Evolutionary conservation across 2,329 filamentous ascomycete genomes (phyloP), one percentile per base, ranked within the genome.

Genomic region (Malbranchea cinnamomea): DNA sequence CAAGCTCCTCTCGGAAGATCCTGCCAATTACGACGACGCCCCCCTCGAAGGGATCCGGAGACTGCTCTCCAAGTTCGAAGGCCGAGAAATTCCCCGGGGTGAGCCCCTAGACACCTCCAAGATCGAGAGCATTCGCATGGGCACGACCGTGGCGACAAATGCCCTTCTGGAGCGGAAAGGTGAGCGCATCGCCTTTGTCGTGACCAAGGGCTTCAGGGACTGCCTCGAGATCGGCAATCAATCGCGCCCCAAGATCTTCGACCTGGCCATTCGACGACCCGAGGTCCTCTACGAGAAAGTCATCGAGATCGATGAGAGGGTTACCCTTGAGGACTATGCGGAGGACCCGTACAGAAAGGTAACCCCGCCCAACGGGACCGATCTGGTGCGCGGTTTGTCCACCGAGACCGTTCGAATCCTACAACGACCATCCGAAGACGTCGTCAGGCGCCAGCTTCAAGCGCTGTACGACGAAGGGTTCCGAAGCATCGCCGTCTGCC

Each of bases 51-150:
- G 84, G 16, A 93, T 93, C 48, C 73, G 85, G 10, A 75, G 85
- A 34, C 74, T 93, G 33, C 72, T 93, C 55, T 77, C 76, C 41
- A 74, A 72, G 43, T 91, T 91, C 53, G 71, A 74, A 2, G 66
- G 68, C 31, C 66, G 68, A 34, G 75, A 87, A 4, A 84, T 91
- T 25, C 80, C 81, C 3, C 74, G 84, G 27, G 83, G 82, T 15
- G 64, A 84, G 49, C 62, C 78, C 1, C 61, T 93, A 6, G 83
- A 93, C 52, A 93, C 84, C 1, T 71, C 74, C 11, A 60, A 74
- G 46, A 91, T 94, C 43, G 81, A 89, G 43, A 84, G 79, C 32
- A 93, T 94, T 50, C 77, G 85, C 27, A 94, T 94, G 85, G 85
- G 85, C 25, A 94, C 85, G 1, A 94, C 85, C 0, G 84, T 94